Conservation (phyloP, 2,329 filamentous ascomycete genomes). For the Parastagonospora nodorum region DNA sequence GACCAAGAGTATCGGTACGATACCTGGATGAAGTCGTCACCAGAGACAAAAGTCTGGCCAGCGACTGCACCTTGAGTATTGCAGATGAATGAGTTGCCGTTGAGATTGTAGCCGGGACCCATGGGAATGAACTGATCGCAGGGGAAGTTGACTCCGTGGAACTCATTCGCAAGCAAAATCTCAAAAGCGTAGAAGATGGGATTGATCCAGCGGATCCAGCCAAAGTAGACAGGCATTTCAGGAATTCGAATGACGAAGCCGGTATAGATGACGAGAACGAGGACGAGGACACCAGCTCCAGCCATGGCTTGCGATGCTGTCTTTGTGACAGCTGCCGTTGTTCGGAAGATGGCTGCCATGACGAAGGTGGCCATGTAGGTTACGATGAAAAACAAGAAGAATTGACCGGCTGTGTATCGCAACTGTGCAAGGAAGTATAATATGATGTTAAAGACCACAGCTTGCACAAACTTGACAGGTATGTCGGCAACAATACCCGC, state of each 20-base stretch:
- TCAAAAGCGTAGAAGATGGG: conserved; percentile 82
- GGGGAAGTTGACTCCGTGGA: conserved; percentile 37
- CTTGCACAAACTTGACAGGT: conserved; percentile 76
- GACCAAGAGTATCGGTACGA: conserved; percentile 47
- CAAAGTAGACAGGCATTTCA: conserved; percentile 57
- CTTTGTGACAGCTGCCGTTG: conserved; percentile 74
- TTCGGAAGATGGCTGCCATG: conserved; percentile 85
- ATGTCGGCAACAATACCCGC: conserved; percentile 83
- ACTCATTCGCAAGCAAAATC: conserved; percentile 77
- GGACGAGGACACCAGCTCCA: conserved; percentile 60
- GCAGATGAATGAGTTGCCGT: conserved; percentile 44
- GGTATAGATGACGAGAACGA: conserved; percentile 68
- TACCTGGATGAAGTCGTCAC: conserved; percentile 43
- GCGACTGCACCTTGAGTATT: conserved; percentile 45
- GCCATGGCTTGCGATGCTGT: conserved; percentile 65
- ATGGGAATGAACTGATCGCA: conserved; percentile 47
- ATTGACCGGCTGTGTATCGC: conserved; percentile 70
- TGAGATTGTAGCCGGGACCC: conserved; percentile 39
- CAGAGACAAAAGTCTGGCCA: conserved; percentile 45
- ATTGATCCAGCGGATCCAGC: conserved; percentile 63
- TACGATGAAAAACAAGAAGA: conserved; percentile 81
- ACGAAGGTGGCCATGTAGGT: conserved; percentile 59
- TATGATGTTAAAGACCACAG: conserved; percentile 74
- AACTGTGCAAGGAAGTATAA: conserved; percentile 88
- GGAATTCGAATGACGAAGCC: conserved; percentile 71